phyloP scores from a whole-genome alignment of 768 basidiomycete species.

The Hirschioporus abietinus region DNA sequence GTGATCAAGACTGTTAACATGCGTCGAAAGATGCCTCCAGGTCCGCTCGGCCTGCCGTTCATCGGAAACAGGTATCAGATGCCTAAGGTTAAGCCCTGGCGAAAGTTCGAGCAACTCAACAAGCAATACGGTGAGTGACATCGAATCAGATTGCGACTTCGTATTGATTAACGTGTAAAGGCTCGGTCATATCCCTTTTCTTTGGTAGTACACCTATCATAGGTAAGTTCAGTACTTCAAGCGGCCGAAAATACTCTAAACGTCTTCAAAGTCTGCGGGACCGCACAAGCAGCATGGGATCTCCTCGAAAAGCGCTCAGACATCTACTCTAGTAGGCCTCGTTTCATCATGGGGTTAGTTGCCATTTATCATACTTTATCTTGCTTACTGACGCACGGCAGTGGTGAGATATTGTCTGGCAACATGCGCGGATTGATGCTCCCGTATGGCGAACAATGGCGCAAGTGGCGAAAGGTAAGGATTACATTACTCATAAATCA shows the following conservation, averaged over 20 bases:
- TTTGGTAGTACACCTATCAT: slow-evolving; percentile 39
- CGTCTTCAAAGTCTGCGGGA: slow-evolving; percentile 33
- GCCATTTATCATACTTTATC: no score
- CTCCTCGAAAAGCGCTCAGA: slow-evolving; percentile 42
- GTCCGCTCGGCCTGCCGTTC: slow-evolving; percentile 37
- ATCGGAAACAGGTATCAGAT: slow-evolving; percentile 44
- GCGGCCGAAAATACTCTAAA: background rate
- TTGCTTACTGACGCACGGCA: slow-evolving; percentile 13
- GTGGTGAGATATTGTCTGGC: slow-evolving; percentile 41
- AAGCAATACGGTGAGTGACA: slow-evolving; percentile 34
- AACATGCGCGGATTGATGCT: slow-evolving; percentile 43
- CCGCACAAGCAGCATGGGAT: slow-evolving; percentile 41
- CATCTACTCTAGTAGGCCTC: slow-evolving; percentile 43
- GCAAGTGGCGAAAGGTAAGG: slow-evolving; percentile 40
- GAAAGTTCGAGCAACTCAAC: slow-evolving; percentile 43
- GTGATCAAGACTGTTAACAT: background rate
- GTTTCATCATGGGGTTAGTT: slow-evolving; percentile 36
- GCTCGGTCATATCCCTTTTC: slow-evolving; percentile 36
- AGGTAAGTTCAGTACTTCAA: slow-evolving; percentile 19
- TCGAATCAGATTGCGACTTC: slow-evolving; percentile 3
- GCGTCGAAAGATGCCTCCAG: slow-evolving; percentile 34
- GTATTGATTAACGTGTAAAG: slow-evolving; percentile 19
- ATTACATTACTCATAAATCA: background rate
- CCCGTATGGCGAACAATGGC: slow-evolving; percentile 39
- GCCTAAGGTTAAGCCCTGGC: slow-evolving; percentile 41